These are phyloP conservation scores for Marsdenia floribunda DNA, from an alignment of 257 asterid species.

Conservation along the genomic window DNA sequence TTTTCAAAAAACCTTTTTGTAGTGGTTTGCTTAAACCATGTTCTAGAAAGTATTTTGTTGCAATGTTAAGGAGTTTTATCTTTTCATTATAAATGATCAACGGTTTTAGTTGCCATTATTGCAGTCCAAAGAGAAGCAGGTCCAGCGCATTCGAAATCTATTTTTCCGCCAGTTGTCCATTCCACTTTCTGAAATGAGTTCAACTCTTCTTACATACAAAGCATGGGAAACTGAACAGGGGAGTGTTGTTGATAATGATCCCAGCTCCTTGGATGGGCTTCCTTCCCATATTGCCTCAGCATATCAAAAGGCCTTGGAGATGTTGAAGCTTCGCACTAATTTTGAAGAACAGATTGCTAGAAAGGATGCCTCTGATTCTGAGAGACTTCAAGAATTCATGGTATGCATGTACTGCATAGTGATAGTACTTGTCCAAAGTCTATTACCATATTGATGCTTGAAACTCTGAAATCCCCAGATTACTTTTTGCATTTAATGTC, in stretches of 20 bases:
- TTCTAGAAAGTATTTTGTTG: background rate
- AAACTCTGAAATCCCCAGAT: background rate
- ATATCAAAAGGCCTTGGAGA: constrained; percentile 72
- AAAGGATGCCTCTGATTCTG: constrained; percentile 45
- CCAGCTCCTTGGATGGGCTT: constrained; percentile 52
- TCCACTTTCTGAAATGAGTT: constrained; percentile 56
- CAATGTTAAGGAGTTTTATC: background rate
- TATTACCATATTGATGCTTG: too few species aligned
- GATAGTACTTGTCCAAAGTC: background rate
- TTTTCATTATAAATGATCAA: constrained; percentile 12
- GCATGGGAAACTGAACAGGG: constrained; percentile 80
- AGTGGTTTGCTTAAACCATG: background rate
- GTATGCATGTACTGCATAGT: constrained; percentile 22
- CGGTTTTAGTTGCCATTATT: constrained; percentile 15
- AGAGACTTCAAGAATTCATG: constrained; percentile 67
- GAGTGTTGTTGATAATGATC: constrained; percentile 38
- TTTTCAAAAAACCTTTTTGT: background rate
- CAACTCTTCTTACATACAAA: constrained; percentile 61
- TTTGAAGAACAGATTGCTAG: constrained; percentile 64
- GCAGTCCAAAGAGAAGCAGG: constrained; percentile 85
- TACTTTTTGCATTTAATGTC: background rate
- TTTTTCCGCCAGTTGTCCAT: constrained; percentile 89
- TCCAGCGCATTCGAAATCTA: constrained; percentile 62
- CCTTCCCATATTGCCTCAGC: constrained; percentile 59
- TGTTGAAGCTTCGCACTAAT: constrained; percentile 61